phyloP scores from a whole-genome alignment of 495 filamentous ascomycete species.

The Penicillium simplicissimum region DNA sequence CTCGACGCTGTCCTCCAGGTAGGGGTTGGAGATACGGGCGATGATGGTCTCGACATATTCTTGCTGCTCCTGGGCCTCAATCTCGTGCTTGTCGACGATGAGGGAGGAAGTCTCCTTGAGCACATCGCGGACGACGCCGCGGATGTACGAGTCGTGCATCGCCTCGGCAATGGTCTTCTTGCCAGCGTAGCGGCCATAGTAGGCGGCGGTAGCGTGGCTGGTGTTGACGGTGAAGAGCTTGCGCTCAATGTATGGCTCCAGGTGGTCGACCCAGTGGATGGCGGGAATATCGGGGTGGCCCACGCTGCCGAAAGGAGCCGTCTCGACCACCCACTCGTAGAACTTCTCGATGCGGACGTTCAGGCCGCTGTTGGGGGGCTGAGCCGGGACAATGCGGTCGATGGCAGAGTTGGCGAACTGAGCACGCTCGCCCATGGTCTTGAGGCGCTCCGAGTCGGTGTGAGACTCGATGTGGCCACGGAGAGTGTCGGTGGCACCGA shows the following conservation, averaged over 20 bases:
- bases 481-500: slow-evolving; percentile 84
- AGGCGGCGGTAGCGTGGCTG: slow-evolving; percentile 93
- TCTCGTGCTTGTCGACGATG: slow-evolving; percentile 83
- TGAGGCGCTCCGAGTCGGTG: slow-evolving; percentile 59
- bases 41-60: slow-evolving; percentile 92
- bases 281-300: slow-evolving; percentile 75
- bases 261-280: slow-evolving; percentile 87
- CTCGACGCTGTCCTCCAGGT: slow-evolving; percentile 88
- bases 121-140: slow-evolving; percentile 69
- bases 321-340: slow-evolving; percentile 97
- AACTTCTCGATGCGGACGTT: slow-evolving; percentile 97
- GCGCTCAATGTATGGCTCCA: slow-evolving; percentile 95
- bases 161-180: slow-evolving; percentile 88
- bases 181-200: slow-evolving; percentile 82
- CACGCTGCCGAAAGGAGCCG: slow-evolving; percentile 68
- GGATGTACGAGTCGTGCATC: slow-evolving; percentile 66
- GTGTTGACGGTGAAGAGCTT: slow-evolving; percentile 99
- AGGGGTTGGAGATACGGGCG: slow-evolving; percentile 89
- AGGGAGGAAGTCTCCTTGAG: slow-evolving; percentile 80
- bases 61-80: slow-evolving; percentile 73
- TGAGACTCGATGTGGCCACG: slow-evolving; percentile 78
- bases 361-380: slow-evolving; percentile 73
- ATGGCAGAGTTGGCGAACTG: slow-evolving; percentile 96
- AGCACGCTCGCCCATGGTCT: slow-evolving; percentile 62
- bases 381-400: slow-evolving; percentile 92